phyloP scores from a whole-genome alignment of 2,329 filamentous ascomycete species.

The Penicillium decumbens region DNA sequence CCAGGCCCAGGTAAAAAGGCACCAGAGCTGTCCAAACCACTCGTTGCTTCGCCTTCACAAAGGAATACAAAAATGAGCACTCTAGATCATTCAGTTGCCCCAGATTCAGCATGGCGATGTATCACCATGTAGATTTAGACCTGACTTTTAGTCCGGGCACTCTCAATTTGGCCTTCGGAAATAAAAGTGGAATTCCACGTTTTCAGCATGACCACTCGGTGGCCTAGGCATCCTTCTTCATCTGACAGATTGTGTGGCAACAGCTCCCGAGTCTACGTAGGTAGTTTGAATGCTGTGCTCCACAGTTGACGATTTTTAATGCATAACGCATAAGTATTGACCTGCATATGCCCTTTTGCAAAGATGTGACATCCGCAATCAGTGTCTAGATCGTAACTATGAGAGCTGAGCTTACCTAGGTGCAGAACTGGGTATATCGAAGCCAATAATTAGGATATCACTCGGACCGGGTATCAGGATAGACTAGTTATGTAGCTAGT shows the following conservation, averaged over 20 bases:
- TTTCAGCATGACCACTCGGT: conserved; percentile 50
- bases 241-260: background rate
- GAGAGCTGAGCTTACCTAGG: background rate
- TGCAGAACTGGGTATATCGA: background rate
- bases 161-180: conserved; percentile 45
- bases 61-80: background rate
- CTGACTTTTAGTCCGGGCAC: conserved; percentile 45
- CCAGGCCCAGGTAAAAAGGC: background rate
- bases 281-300: background rate
- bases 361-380: background rate
- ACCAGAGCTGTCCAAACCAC: background rate
- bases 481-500: background rate
- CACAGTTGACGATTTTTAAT: background rate
- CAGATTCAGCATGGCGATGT: background rate
- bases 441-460: background rate
- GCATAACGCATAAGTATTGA: background rate
- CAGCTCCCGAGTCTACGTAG: background rate
- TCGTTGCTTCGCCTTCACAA: background rate
- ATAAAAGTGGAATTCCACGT: conserved; percentile 52
- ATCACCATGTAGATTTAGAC: conserved; percentile 2
- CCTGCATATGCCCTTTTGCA: background rate
- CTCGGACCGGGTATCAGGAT: background rate
- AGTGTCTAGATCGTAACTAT: background rate
- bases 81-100: background rate
- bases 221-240: conserved; percentile 44